Evolutionary conservation across 371 early-diverging fungal genomes (phyloP), one percentile per base, ranked within the genome.

Genomic region (Mucor mucedo): DNA sequence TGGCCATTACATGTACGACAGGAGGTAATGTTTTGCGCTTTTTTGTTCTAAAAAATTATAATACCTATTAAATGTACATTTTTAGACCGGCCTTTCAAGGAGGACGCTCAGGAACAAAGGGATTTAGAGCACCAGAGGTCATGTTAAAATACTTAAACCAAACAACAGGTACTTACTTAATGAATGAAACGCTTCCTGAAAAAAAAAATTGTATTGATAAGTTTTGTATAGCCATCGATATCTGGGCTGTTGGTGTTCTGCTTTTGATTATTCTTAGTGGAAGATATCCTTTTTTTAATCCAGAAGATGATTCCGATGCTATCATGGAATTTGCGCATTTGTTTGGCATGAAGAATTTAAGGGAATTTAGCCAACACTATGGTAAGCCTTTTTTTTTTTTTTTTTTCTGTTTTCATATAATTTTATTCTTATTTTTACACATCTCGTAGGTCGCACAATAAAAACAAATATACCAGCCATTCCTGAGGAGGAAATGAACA

Each of bases 121-220:
- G 99, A 27, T 99, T 98, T 67, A 84, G 99, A 28, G 96, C 99
- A 5, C 99, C 99, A 0, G 99, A 99, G 71, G 91, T 92, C 78
- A 54, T 75, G 16, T 27, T 56, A 3, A 40, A 49, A 33, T 58
- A 49, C 39, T 9, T 32, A 16, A 39, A 45, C n/a, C 50, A 68
- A 55, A 63, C 44, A 40, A 50, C 50, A 50, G 50, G 50, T 50
- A 50, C 9, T 27, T 4, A 48, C 42, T 30, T 62, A 32, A 5
- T 44, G 14, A 44, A 44, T 0, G 21, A 21, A 21, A 21, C 21
- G 5, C 11, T 21, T 2, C n/a, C 4, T 3, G 5, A 16, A 47
- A 47, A 47, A 47, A n/a, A 21, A 47, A 21, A 21, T 55, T 21
- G 14, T 27, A 30, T 80, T 21, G 7, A 21, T 6, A 2, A 6